Percentiles rank a stretch among this genome's conserved stretches.
Conservation (phyloP, 345 rosid genomes). For the Toxicodendron radicans region DNA sequence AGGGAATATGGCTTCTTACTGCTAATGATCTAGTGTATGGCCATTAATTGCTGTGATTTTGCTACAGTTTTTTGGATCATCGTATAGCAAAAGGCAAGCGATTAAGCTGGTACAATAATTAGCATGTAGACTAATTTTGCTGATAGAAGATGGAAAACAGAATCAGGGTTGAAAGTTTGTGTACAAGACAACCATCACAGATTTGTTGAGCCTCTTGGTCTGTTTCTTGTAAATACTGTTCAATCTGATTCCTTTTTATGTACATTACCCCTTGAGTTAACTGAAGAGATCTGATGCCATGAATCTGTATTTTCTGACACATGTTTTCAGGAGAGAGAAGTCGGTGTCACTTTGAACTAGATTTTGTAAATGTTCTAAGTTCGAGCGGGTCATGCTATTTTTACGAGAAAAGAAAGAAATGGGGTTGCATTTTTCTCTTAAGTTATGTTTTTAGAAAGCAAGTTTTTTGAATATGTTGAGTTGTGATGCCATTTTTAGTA, state of each 20-base stretch:
- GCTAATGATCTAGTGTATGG: too few relatives aligned
- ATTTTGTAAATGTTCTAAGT: not conserved
- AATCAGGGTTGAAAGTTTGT: too few relatives aligned
- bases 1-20: too few relatives aligned
- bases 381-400: not conserved
- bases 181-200: conserved; percentile 11
- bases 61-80: too few relatives aligned
- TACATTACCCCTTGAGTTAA: conserved; percentile 26
- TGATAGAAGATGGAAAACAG: too few relatives aligned
- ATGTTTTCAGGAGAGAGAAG: not conserved
- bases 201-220: conserved; percentile 25
- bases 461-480: not conserved
- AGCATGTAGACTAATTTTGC: too few relatives aligned
- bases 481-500: too few relatives aligned
- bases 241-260: conserved; percentile 33
- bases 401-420: not conserved
- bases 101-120: too few relatives aligned
- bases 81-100: too few relatives aligned
- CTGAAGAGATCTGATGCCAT: conserved; percentile 19
- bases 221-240: conserved; percentile 15
- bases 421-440: not conserved
- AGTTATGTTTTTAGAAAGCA: not conserved
- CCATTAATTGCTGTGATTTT: too few relatives aligned
- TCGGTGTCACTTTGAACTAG: not conserved
- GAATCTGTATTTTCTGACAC: conserved; percentile 8